Conservation (phyloP, 345 rosid species). For the Lumnitzera littorea region DNA sequence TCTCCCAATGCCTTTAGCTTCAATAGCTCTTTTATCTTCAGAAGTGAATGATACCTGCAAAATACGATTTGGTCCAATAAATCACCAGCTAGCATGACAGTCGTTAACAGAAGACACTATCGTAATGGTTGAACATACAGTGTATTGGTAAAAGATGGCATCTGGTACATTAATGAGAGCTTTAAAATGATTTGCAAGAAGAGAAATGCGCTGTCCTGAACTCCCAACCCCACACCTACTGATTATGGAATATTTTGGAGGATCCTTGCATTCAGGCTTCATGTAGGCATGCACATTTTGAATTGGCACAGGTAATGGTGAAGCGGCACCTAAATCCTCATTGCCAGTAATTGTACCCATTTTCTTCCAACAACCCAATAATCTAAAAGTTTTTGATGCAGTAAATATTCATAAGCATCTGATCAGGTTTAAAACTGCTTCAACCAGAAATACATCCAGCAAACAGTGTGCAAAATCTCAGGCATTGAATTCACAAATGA, state of each 20-base stretch:
- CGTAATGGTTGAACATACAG: slow-evolving; percentile 33
- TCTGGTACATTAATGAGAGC: slow-evolving; percentile 43
- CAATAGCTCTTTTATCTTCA: slow-evolving; percentile 43
- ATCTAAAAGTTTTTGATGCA: background rate
- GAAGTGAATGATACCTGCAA: slow-evolving; percentile 58
- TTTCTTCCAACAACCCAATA: slow-evolving; percentile 3
- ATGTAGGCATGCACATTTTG: slow-evolving; percentile 15
- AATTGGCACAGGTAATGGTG: slow-evolving; percentile 23
- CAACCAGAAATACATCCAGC: too few species aligned
- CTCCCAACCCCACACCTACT: slow-evolving; percentile 47
- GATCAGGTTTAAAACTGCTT: too few species aligned
- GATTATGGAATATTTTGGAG: slow-evolving; percentile 39
- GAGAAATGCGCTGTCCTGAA: slow-evolving; percentile 33
- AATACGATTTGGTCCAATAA: background rate
- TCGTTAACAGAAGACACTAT: background rate
- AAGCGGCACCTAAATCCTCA: slow-evolving; percentile 14
- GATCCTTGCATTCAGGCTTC: slow-evolving; percentile 21
- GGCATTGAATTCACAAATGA: too few species aligned
- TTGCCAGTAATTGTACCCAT: slow-evolving; percentile 32
- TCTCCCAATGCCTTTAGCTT: slow-evolving; percentile 65
- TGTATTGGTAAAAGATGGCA: slow-evolving; percentile 70
- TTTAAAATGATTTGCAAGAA: slow-evolving; percentile 69
- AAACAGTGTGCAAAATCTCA: too few species aligned
- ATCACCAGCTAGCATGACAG: background rate
- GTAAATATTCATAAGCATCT: background rate